Base-by-base conservation (phyloP, 2,329 filamentous ascomycete genomes). In the Aureobasidium sp. region DNA sequence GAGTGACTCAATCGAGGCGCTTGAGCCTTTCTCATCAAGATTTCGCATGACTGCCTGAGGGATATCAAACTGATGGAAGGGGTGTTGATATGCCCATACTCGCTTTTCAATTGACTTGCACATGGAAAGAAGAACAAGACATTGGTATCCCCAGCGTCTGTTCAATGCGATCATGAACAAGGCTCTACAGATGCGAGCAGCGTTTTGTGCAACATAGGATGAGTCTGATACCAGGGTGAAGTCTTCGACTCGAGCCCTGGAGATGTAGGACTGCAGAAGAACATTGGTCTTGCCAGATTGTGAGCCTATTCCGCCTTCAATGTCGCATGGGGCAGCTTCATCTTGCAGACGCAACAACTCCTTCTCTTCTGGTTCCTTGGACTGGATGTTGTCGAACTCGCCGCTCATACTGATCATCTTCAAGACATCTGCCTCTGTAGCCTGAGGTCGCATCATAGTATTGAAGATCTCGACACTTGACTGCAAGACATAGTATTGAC, bases 81-180 rank as follows among this genome's bases (percentile, higher is more conserved):
- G 94, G 72, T 99, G 94, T 72, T 96, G 88, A 69, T 91, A 96
- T 0, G 92, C 87, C 94, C 94, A 99, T 12, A 96, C 87, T 63
- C 91, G 87, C 76, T 91, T 96, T 76, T 99, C 95, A 62, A 99
- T 97, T 0, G 94, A 96, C 76, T 97, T 97, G 74, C 92, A 95
- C 66, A 99, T 80, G 0, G 91, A 95, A 47, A 99, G 78, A 36
- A 99, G 78, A 0, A 97, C 91, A 42, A 95, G 81, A 67, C 95
- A 99, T 74, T 97, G 91, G 68, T 96, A 89, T 0, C 95, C 94
- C 94, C 94, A 99, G 67, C 91, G 85, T 63, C 94, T 84, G 74
- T 97, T 97, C 57, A 99, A 79, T 1, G 94, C 93, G 69, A 99
- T 93, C 91, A 97, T 96, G 75, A 99, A 99, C 17, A 99, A 77